Conservation (phyloP, 305 asterid species). For the Petunia hybrid region DNA sequence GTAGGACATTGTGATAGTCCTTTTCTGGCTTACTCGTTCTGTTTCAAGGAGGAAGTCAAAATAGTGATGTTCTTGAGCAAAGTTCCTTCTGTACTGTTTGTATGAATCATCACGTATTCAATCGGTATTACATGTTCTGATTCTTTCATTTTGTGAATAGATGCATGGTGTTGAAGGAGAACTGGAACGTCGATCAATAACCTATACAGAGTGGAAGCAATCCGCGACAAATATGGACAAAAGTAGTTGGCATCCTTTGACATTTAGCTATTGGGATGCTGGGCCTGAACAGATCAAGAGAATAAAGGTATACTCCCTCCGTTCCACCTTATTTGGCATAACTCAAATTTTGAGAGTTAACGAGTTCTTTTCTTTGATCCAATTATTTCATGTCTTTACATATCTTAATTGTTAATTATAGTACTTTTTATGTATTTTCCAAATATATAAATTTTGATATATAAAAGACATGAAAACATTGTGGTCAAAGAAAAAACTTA, state of each 20-base stretch:
- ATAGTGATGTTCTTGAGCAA: not conserved
- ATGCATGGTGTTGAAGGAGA: slow-evolving; percentile 78
- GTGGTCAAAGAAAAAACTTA: too few species aligned
- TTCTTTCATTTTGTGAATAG: slow-evolving; percentile 43
- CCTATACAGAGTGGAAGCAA: slow-evolving; percentile 87
- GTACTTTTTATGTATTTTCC: too few species aligned
- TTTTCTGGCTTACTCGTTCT: not conserved
- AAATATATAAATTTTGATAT: too few species aligned
- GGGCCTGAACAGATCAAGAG: slow-evolving; percentile 66
- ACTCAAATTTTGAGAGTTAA: too few species aligned
- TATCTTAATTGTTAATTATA: too few species aligned
- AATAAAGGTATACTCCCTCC: slow-evolving; percentile 59
- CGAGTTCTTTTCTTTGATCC: too few species aligned
- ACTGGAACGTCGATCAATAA: slow-evolving; percentile 83
- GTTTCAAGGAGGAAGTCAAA: not conserved
- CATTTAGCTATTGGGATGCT: slow-evolving; percentile 69
- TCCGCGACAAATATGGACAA: slow-evolving; percentile 59
- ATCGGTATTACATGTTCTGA: not conserved
- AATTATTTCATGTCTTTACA: too few species aligned
- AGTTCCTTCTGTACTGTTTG: not conserved
- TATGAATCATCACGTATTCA: slow-evolving; percentile 1
- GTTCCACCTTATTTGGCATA: too few species aligned
- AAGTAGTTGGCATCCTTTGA: slow-evolving; percentile 87
- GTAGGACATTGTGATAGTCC: too few species aligned
- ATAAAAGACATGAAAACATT: too few species aligned